Conservation (phyloP, 2,329 filamentous ascomycete species). For the Albifimbria verrucaria region DNA sequence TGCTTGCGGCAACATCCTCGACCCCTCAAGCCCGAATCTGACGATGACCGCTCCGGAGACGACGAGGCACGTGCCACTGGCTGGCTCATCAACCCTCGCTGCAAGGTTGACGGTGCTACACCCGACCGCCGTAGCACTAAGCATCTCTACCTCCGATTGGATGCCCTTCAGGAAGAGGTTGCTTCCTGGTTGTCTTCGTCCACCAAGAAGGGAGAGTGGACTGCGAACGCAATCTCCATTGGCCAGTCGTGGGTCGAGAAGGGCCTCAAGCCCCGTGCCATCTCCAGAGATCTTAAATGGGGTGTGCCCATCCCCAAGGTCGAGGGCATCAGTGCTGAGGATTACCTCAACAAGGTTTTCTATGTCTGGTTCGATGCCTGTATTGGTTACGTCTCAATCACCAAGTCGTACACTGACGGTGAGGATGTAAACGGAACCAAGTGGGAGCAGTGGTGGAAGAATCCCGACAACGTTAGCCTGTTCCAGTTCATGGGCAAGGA, state of each 20-base stretch:
- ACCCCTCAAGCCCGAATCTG: conserved; percentile 60
- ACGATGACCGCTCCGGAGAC: conserved; percentile 24
- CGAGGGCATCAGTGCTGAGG: conserved; percentile 48
- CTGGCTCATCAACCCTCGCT: conserved; percentile 75
- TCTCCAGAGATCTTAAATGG: conserved; percentile 92
- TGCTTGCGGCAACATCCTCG: conserved; percentile 68
- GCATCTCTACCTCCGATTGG: conserved; percentile 84
- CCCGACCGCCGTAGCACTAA: conserved; percentile 81
- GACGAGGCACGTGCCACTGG: conserved; percentile 35
- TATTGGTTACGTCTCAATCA: conserved; percentile 94
- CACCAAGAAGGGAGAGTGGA: conserved; percentile 73
- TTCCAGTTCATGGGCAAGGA: conserved; percentile 94
- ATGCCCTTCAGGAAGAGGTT: conserved; percentile 75
- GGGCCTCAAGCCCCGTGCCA: conserved; percentile 81
- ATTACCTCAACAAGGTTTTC: conserved; percentile 66
- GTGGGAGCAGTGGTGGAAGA: conserved; percentile 94
- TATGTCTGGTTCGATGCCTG: conserved; percentile 94
- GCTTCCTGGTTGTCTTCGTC: conserved; percentile 74
- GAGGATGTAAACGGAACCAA: conserved; percentile 50
- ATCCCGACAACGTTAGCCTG: conserved; percentile 80
- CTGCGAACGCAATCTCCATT: conserved; percentile 70
- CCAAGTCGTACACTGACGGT: conserved; percentile 74
- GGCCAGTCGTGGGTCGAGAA: conserved; percentile 79
- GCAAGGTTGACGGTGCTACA: conserved; percentile 83
- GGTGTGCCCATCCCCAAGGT: conserved; percentile 57